Conservation (phyloP, 768 basidiomycete species). For the Strobilomyces dryophilus region DNA sequence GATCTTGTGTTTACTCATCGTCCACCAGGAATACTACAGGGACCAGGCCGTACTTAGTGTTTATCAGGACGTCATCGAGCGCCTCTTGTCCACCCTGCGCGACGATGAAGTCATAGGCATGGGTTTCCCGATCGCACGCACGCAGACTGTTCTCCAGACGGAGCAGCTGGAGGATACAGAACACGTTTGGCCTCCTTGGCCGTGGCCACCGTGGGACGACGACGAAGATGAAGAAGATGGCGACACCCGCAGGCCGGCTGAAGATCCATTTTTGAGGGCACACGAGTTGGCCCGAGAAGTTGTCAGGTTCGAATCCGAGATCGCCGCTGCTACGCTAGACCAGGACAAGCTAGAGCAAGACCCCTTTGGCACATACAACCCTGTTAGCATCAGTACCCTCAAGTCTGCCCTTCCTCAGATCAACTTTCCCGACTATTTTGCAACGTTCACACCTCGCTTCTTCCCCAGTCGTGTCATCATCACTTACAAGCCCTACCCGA, state of each 20-base stretch:
- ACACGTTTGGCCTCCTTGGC: constrained; percentile 71
- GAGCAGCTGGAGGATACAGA: constrained; percentile 33
- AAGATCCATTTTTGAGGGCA: constrained; percentile 41
- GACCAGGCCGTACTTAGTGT: constrained; percentile 66
- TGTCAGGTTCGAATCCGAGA: constrained; percentile 69
- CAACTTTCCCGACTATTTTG: constrained; percentile 80
- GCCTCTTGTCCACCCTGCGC: constrained; percentile 58
- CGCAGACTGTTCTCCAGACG: constrained; percentile 34
- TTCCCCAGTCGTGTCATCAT: constrained; percentile 77
- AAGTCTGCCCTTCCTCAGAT: constrained; percentile 69
- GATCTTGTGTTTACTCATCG: not conserved
- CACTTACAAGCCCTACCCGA: constrained; percentile 75
- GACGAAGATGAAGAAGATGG: constrained; percentile 49
- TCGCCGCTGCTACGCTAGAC: constrained; percentile 80
- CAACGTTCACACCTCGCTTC: constrained; percentile 73
- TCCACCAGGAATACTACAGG: constrained; percentile 77
- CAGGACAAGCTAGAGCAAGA: constrained; percentile 74
- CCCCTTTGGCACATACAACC: constrained; percentile 88
- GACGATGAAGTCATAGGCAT: constrained; percentile 35
- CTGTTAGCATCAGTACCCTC: constrained; percentile 64
- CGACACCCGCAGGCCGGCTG: constrained; percentile 33
- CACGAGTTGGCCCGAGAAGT: constrained; percentile 66
- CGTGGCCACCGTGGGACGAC: constrained; percentile 82
- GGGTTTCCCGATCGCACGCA: constrained; percentile 1
- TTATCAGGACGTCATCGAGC: constrained; percentile 66